Percentiles rank a stretch among this genome's conserved stretches.
Conservation (phyloP, 495 filamentous ascomycete genomes). For the Penicillium pulvis region DNA sequence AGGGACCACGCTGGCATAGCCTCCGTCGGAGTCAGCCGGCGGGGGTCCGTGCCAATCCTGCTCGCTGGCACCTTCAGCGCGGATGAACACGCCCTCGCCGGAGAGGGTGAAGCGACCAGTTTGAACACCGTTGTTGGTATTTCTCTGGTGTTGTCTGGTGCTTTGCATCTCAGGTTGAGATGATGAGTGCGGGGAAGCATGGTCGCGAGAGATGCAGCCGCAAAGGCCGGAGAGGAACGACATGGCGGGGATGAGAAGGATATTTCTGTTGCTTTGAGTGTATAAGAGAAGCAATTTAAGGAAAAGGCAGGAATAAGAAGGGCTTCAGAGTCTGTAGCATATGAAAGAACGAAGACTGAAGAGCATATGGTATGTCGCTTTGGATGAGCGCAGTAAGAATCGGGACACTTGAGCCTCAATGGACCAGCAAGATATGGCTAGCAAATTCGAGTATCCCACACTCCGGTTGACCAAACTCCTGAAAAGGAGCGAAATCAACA, state of each 20-base stretch:
- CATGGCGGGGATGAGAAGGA: conserved; percentile 20
- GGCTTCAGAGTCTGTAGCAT: not conserved
- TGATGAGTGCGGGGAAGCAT: conserved; percentile 14
- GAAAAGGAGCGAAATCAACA: conserved; percentile 7
- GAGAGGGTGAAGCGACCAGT: conserved; percentile 31
- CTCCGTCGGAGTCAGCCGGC: conserved; percentile 28
- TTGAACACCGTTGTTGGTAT: conserved; percentile 52
- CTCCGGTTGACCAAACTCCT: conserved; percentile 4
- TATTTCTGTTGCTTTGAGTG: not conserved
- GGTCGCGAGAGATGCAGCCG: conserved; percentile 28
- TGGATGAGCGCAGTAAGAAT: not conserved
- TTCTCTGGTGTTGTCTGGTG: conserved; percentile 2
- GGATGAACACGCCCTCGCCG: conserved; percentile 26
- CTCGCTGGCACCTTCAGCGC: conserved; percentile 12
- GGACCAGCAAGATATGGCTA: conserved; percentile 1
- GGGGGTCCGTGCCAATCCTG: conserved; percentile 15
- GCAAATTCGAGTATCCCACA: conserved; percentile 4
- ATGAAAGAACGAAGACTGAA: conserved; percentile 1
- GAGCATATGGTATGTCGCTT: conserved; percentile 12
- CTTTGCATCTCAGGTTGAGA: conserved; percentile 22
- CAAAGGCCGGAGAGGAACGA: conserved; percentile 34
- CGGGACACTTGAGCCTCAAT: conserved; percentile 5
- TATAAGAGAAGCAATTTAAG: not conserved
- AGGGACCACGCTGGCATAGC: conserved; percentile 39
- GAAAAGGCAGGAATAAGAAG: not conserved